phyloP scores from a whole-genome alignment of 1,284 basidiomycete genomes.

The Schizopora paradoxa region DNA sequence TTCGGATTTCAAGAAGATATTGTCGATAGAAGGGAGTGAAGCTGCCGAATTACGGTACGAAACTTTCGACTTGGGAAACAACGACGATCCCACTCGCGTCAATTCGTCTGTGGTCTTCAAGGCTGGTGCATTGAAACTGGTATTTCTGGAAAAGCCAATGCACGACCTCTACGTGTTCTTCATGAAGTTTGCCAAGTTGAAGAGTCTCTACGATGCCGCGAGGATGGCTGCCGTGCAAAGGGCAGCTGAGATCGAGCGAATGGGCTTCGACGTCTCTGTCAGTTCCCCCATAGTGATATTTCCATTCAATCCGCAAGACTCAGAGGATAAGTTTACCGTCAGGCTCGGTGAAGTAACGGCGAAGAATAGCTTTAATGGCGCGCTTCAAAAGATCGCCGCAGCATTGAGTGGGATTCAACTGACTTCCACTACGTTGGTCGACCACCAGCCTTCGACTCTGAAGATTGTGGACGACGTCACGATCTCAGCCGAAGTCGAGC shows the following conservation, averaged over 20 bases:
- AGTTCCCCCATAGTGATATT: slow-evolving; percentile 93
- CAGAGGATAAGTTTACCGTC: slow-evolving; percentile 72
- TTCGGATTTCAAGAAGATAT: slow-evolving; percentile 78
- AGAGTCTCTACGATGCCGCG: slow-evolving; percentile 94
- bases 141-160: slow-evolving; percentile 85
- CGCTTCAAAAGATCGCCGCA: slow-evolving; percentile 64
- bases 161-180: slow-evolving; percentile 85
- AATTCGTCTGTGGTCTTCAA: slow-evolving; percentile 84
- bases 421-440: slow-evolving; percentile 58
- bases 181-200: slow-evolving; percentile 84
- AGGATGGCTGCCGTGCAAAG: slow-evolving; percentile 88
- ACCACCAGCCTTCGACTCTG: slow-evolving; percentile 47
- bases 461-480: slow-evolving; percentile 95
- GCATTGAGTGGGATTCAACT: slow-evolving; percentile 86
- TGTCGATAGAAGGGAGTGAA: slow-evolving; percentile 94
- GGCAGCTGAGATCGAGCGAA: slow-evolving; percentile 83
- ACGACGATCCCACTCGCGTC: slow-evolving; percentile 68
- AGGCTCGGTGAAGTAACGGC: slow-evolving; percentile 89
- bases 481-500: slow-evolving; percentile 67
- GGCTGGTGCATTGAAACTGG: slow-evolving; percentile 88
- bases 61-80: slow-evolving; percentile 71
- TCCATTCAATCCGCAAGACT: slow-evolving; percentile 64
- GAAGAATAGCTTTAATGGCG: slow-evolving; percentile 70
- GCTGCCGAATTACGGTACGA: slow-evolving; percentile 95
- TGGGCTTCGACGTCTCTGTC: slow-evolving; percentile 89